Evolutionary conservation across 2,329 filamentous ascomycete genomes (phyloP).

Genomic region (Fusarium drepaniforme): DNA sequence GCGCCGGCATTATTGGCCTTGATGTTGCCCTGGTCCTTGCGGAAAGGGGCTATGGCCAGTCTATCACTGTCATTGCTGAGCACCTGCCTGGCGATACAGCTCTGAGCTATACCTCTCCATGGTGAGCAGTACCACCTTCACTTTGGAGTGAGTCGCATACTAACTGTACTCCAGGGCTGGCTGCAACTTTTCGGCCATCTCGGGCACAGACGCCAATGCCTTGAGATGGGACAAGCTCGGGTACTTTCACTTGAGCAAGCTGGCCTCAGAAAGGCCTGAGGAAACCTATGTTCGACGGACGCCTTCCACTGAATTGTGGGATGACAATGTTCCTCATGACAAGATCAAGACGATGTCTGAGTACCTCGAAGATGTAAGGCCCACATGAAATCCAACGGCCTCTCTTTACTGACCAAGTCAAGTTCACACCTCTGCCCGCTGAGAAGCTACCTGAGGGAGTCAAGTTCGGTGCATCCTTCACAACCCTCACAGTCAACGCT

Average conservation of each 20-base stretch:
- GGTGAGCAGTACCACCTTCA: conserved; percentile 39
- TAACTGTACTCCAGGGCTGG: conserved; percentile 50
- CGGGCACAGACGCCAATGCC: conserved; percentile 55
- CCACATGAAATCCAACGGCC: too few species aligned
- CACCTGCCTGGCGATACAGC: conserved; percentile 56
- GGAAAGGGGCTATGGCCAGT: conserved; percentile 48
- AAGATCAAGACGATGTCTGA: conserved; percentile 56
- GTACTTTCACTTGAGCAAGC: conserved; percentile 52
- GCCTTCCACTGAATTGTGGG: conserved; percentile 56
- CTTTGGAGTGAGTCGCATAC: neutral
- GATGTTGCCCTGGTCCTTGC: conserved; percentile 53
- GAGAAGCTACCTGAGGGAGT: conserved; percentile 48
- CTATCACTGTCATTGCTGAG: conserved; percentile 54
- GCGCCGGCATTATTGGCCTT: conserved; percentile 55
- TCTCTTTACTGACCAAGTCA: conserved; percentile 19
- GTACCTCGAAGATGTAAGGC: conserved; percentile 54
- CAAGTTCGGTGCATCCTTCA: conserved; percentile 51
- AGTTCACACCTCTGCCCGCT: conserved; percentile 46
- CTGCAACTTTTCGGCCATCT: conserved; percentile 59
- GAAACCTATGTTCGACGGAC: conserved; percentile 53
- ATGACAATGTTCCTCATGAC: conserved; percentile 51
- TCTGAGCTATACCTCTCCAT: conserved; percentile 56
- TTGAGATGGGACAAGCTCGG: conserved; percentile 56
- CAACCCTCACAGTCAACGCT: conserved; percentile 52
- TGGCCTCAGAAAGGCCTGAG: conserved; percentile 47